Evolutionary conservation across 1,139 yeast species (phyloP).

Genomic region (Pichia sp.): DNA sequence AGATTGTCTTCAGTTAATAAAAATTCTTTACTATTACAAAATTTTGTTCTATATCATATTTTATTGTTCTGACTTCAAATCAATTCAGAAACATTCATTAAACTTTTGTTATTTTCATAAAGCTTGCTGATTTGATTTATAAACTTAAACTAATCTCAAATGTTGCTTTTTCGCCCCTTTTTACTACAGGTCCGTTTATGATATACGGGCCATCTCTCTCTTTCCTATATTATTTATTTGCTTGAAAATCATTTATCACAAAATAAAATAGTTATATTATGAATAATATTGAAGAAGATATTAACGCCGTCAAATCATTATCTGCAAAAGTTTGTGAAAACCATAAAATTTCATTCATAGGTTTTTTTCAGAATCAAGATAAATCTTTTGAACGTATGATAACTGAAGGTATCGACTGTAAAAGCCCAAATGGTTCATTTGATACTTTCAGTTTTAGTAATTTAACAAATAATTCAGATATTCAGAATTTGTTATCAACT

Average conservation of each 20-base stretch:
- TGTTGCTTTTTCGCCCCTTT: not conserved
- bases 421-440: slow-evolving; percentile 11
- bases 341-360: slow-evolving; percentile 11
- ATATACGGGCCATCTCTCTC: not conserved
- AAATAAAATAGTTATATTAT: not conserved
- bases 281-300: slow-evolving; percentile 5
- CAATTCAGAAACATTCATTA: slow-evolving; percentile 2
- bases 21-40: no score
- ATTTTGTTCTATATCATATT: not conserved
- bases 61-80: not conserved
- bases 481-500: slow-evolving; percentile 7
- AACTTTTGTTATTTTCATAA: not conserved
- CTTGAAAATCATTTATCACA: no score
- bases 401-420: slow-evolving; percentile 9
- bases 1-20: not conserved
- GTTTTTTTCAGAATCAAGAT: slow-evolving; percentile 12
- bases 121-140: not conserved
- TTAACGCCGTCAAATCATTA: slow-evolving; percentile 3
- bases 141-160: not conserved
- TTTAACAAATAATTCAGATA: slow-evolving; percentile 7
- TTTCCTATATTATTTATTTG: no score
- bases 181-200: not conserved
- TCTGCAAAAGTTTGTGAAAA: slow-evolving; percentile 8
- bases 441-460: slow-evolving; percentile 3
- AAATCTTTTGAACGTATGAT: slow-evolving; percentile 9